Evolutionary conservation across 495 filamentous ascomycete genomes (phyloP).

Genomic region (Hypoxylon intermedium): DNA sequence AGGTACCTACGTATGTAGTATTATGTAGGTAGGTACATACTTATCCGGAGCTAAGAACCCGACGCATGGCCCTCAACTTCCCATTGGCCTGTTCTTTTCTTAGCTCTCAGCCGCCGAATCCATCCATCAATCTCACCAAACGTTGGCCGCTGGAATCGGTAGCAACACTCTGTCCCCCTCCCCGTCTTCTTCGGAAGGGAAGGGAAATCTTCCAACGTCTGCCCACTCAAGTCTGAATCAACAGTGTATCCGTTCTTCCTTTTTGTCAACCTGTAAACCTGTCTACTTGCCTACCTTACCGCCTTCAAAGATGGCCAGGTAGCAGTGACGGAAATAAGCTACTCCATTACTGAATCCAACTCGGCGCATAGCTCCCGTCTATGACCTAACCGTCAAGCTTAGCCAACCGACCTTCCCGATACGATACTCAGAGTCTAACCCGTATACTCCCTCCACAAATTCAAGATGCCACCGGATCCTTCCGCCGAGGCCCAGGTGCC

Average conservation of each 20-base stretch:
- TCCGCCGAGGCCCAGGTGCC: slow-evolving; percentile 37
- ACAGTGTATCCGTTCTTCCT: too few species aligned
- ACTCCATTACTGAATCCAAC: slow-evolving; percentile 3
- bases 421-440: slow-evolving; percentile 2
- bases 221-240: neutral
- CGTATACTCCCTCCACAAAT: neutral
- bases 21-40: slow-evolving; percentile 4
- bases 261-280: slow-evolving; percentile 2
- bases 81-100: slow-evolving; percentile 22
- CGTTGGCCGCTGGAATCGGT: slow-evolving; percentile 7
- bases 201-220: neutral
- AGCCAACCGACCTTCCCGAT: slow-evolving; percentile 1
- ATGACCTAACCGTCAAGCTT: too few species aligned
- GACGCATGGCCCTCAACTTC: slow-evolving; percentile 15
- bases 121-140: slow-evolving; percentile 6
- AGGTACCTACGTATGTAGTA: neutral
- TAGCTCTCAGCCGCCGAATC: slow-evolving; percentile 21
- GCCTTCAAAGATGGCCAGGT: slow-evolving; percentile 24
- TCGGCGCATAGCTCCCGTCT: neutral
- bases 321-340: slow-evolving; percentile 8
- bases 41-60: neutral
- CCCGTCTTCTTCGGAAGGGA: neutral
- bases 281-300: too few species aligned
- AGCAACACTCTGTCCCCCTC: slow-evolving; percentile 13
- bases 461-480: slow-evolving; percentile 40